Base-by-base conservation (phyloP, 2,329 filamentous ascomycete species). In the Chrysoporthe cubensis region DNA sequence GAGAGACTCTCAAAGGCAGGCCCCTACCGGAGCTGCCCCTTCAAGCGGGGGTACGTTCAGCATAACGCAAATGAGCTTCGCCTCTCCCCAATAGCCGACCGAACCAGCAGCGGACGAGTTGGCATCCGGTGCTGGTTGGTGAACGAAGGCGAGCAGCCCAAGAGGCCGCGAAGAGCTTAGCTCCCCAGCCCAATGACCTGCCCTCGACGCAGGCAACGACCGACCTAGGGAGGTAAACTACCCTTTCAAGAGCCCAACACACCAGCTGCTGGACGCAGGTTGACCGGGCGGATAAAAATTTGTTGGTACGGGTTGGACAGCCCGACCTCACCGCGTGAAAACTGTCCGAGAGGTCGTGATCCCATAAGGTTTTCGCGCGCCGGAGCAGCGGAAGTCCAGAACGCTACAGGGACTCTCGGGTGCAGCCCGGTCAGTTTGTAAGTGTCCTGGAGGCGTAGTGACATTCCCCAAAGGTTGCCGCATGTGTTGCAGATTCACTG, bases 401-500 rank as follows among this genome's bases (percentile, higher is more conserved):
- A 59, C 56, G 56, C 56, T 59, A 59, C 56, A 59, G 37, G 56
- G 56, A 59, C 56, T 59, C 56, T 59, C 56, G 56, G 56, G 52
- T 59, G 56, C 56, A 43, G 56, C n/a, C 34, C 37, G 56, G 56
- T 11, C 56, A n/a, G 37, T 11, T 43, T 43, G 16, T 6, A 11
- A 9, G n/a, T 40, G 56, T 43, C 40, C 56, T 43, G 56, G 56
- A 59, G 13, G 37, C 18, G 14, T 18, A 34, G 13, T 26, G 11
- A 1, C 21, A 2, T 52, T 32, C n/a, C 48, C n/a, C 48, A 11
- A 11, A 32, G 48, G 21, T 52, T 43, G 26, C 56, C 9, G 9
- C 34, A 2, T 14, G 11, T 7, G 8, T 6, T 11, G 56, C 37
- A 59, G 13, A 59, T 37, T 43, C n/a, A 26, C n/a, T n/a, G 16